These are phyloP conservation scores for Dryadomyces quercivorus DNA, from an alignment of 2,329 filamentous ascomycete species.

Conservation along the genomic window DNA sequence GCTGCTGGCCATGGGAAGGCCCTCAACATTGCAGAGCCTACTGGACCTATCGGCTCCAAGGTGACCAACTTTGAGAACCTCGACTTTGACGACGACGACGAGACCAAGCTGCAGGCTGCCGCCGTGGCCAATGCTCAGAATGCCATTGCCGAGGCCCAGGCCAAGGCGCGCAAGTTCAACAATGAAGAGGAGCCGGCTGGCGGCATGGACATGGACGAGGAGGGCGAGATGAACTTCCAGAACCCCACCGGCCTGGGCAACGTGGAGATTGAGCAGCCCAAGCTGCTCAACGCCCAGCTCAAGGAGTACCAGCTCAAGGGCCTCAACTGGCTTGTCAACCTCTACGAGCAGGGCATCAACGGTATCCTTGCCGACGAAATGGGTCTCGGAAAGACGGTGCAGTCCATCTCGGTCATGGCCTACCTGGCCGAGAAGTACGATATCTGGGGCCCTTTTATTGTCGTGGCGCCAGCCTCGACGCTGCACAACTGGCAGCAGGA, in stretches of 20 bases:
- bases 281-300: slow-evolving; percentile 82
- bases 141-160: slow-evolving; percentile 86
- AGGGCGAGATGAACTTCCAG: slow-evolving; percentile 99
- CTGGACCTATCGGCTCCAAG: slow-evolving; percentile 48
- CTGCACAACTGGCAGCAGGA: slow-evolving; percentile 99
- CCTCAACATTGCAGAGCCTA: slow-evolving; percentile 37
- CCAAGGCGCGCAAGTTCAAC: slow-evolving; percentile 89
- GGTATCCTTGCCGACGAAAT: slow-evolving; percentile 98
- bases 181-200: slow-evolving; percentile 33
- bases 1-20: slow-evolving; percentile 2
- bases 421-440: slow-evolving; percentile 96
- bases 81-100: slow-evolving; percentile 92
- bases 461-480: slow-evolving; percentile 91
- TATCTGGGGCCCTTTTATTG: slow-evolving; percentile 95
- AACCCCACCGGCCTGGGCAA: slow-evolving; percentile 92
- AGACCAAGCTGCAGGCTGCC: slow-evolving; percentile 65
- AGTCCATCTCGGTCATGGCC: slow-evolving; percentile 98
- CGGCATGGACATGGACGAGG: slow-evolving; percentile 58
- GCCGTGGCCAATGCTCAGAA: slow-evolving; percentile 94
- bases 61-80: slow-evolving; percentile 91
- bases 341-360: slow-evolving; percentile 99
- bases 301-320: slow-evolving; percentile 99
- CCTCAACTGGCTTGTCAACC: slow-evolving; percentile 96
- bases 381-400: slow-evolving; percentile 98
- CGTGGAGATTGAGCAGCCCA: slow-evolving; percentile 88